Evolutionary conservation across 2,329 filamentous ascomycete genomes (phyloP).

Genomic region (Aspergillus ochraceus): DNA sequence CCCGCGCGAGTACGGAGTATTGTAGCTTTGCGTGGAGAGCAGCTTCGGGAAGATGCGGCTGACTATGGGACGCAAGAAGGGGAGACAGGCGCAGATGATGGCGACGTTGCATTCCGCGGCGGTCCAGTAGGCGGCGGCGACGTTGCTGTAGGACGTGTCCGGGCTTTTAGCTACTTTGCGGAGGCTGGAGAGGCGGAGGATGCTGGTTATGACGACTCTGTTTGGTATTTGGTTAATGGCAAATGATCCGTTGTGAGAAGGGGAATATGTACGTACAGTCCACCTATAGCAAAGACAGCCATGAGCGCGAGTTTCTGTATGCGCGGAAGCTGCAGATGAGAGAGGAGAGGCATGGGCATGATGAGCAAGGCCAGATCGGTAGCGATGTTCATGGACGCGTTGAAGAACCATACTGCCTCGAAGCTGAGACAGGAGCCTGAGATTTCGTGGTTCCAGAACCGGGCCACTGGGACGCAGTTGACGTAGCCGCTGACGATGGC

Average conservation of each 20-base stretch:
- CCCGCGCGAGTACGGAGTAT: slow-evolving; percentile 14
- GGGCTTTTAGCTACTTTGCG: slow-evolving; percentile 22
- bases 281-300: slow-evolving; percentile 45
- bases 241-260: slow-evolving; percentile 10
- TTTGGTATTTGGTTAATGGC: too few relatives aligned
- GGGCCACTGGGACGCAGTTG: slow-evolving; percentile 42
- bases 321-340: slow-evolving; percentile 40
- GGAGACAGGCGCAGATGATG: slow-evolving; percentile 44
- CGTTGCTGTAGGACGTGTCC: slow-evolving; percentile 35
- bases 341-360: slow-evolving; percentile 45
- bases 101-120: slow-evolving; percentile 44
- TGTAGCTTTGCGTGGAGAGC: slow-evolving; percentile 29
- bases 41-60: slow-evolving; percentile 40
- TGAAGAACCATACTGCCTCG: slow-evolving; percentile 44
- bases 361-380: slow-evolving; percentile 45
- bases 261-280: slow-evolving; percentile 28
- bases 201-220: slow-evolving; percentile 34
- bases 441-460: slow-evolving; percentile 41
- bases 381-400: slow-evolving; percentile 43
- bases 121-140: slow-evolving; percentile 46
- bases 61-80: slow-evolving; percentile 40
- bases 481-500: slow-evolving; percentile 41
- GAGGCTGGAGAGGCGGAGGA: slow-evolving; percentile 31
- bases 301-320: slow-evolving; percentile 43
- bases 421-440: slow-evolving; percentile 41